Conservation (phyloP, 2,329 filamentous ascomycete genomes). For the Microcera coccophila region DNA sequence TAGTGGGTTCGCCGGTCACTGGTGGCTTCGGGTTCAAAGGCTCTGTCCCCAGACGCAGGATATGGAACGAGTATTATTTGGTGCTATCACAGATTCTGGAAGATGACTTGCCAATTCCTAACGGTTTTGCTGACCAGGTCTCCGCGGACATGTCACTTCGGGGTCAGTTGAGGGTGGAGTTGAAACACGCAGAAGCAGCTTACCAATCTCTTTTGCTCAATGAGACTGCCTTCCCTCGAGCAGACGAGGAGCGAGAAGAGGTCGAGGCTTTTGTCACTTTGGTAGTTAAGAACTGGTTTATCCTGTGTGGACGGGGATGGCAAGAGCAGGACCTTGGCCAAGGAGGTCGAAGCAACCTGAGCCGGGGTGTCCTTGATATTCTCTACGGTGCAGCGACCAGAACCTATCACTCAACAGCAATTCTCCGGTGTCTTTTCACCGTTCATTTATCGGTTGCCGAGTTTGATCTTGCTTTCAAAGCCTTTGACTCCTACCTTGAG, state of each 20-base stretch:
- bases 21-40: constrained; percentile 58
- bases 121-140: constrained; percentile 40
- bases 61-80: constrained; percentile 84
- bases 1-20: constrained; percentile 42
- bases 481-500: constrained; percentile 87
- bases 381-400: constrained; percentile 88
- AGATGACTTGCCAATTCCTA: constrained; percentile 58
- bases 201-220: constrained; percentile 77
- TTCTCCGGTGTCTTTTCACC: constrained; percentile 80
- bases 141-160: constrained; percentile 52
- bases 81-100: constrained; percentile 74
- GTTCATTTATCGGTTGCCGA: constrained; percentile 85
- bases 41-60: constrained; percentile 57
- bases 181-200: constrained; percentile 72
- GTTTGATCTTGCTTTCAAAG: constrained; percentile 85
- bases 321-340: constrained; percentile 74
- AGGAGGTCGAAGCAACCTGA: constrained; percentile 71
- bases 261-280: constrained; percentile 78
- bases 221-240: constrained; percentile 79
- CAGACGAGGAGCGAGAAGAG: constrained; percentile 71
- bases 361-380: constrained; percentile 75
- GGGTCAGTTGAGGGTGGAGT: constrained; percentile 66
- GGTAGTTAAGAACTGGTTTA: constrained; percentile 79
- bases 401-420: constrained; percentile 90
- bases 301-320: constrained; percentile 78